Conservation (phyloP, 306 rosid genomes). For the Oxytropis ochrocephala region DNA sequence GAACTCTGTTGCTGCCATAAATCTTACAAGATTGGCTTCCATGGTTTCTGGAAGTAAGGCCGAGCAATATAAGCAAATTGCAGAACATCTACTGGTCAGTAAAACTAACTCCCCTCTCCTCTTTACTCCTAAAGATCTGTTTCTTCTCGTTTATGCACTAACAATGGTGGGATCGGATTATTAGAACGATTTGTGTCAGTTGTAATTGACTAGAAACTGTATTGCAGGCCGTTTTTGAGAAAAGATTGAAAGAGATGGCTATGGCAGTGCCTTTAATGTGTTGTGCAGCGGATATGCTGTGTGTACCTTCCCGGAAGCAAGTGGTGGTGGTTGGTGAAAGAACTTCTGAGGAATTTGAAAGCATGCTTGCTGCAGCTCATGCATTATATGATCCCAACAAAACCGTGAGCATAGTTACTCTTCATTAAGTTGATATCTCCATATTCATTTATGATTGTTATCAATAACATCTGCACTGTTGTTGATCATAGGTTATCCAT, state of each 20-base stretch:
- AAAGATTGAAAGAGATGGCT: slow-evolving; percentile 63
- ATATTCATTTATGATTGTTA: not conserved
- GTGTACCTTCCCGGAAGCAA: slow-evolving; percentile 56
- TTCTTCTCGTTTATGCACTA: slow-evolving; percentile 1
- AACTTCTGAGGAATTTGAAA: slow-evolving; percentile 42
- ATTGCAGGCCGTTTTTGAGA: slow-evolving; percentile 80
- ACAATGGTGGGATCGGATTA: slow-evolving; percentile 1
- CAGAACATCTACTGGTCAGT: slow-evolving; percentile 81
- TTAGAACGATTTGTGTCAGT: not conserved
- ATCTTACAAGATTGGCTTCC: slow-evolving; percentile 73
- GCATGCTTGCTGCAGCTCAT: slow-evolving; percentile 70
- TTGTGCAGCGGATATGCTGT: slow-evolving; percentile 76
- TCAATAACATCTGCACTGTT: not conserved
- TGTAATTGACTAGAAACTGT: slow-evolving; percentile 14
- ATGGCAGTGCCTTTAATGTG: slow-evolving; percentile 99
- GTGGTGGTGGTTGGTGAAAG: slow-evolving; percentile 73
- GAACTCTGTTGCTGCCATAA: slow-evolving; percentile 74
- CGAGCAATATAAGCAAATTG: slow-evolving; percentile 51
- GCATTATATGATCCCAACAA: slow-evolving; percentile 64
- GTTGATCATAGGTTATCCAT: slow-evolving; percentile 62
- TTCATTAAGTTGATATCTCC: not conserved
- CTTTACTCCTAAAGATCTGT: not conserved
- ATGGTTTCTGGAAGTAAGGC: slow-evolving; percentile 62
- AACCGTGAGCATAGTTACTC: slow-evolving; percentile 46
- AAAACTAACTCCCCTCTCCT: not conserved